A percentile compares a stretch with the other conserved stretches of the same genome.
These are phyloP conservation scores for Blastocystis sp. DNA, from an alignment of 352 stramenopile genomes.

Conservation along the genomic window DNA sequence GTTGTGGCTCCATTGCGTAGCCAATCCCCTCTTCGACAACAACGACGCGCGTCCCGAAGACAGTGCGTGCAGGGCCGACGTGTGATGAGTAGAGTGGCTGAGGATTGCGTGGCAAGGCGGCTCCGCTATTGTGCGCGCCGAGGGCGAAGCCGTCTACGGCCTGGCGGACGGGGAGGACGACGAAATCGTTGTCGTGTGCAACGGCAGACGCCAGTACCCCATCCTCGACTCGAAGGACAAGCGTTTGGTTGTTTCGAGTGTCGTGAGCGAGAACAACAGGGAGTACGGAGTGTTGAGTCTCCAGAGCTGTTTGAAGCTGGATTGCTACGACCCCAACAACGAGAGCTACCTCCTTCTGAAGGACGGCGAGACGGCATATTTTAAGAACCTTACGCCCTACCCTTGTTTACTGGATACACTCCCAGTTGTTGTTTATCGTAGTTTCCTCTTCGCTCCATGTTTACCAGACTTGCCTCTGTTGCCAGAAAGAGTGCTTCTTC, in stretches of 20 bases:
- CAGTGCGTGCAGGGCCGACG: neutral
- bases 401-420: neutral
- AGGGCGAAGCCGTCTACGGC: neutral
- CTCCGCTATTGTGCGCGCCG: neutral
- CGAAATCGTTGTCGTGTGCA: neutral
- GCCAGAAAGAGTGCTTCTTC: neutral
- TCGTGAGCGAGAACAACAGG: neutral
- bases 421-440: no score
- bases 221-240: neutral
- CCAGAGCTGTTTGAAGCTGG: neutral
- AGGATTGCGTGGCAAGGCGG: neutral
- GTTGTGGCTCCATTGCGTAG: neutral
- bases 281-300: neutral
- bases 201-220: neutral
- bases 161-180: neutral
- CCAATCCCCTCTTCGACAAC: neutral
- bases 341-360: neutral
- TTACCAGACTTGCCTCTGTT: neutral
- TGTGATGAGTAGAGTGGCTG: neutral
- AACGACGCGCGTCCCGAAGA: neutral
- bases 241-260: neutral
- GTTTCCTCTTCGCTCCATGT: constrained; percentile 4
- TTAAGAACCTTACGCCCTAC: neutral
- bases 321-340: neutral
- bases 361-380: neutral